Evolutionary conservation across 768 basidiomycete genomes (phyloP).

Genomic region (Podaxis rugospora): DNA sequence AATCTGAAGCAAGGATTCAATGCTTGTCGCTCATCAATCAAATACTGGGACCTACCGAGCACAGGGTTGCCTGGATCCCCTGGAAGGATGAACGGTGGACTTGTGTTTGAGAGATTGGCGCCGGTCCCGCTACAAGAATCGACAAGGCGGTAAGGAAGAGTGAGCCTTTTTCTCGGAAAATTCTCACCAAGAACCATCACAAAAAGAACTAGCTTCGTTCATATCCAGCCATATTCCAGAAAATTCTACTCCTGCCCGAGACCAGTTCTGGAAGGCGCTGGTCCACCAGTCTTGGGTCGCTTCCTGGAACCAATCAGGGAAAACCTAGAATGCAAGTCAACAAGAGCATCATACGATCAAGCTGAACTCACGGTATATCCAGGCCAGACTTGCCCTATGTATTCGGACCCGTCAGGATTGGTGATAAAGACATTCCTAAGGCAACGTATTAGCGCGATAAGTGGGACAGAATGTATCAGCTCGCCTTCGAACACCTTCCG

Average conservation of each 20-base stretch:
- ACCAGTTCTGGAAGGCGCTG: constrained; percentile 27
- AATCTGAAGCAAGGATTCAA: constrained; percentile 28
- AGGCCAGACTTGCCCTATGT: constrained; percentile 76
- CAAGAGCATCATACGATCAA: background rate
- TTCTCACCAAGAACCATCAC: constrained; percentile 30
- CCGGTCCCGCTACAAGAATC: constrained; percentile 44
- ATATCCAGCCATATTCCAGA: constrained; percentile 31
- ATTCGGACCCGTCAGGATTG: constrained; percentile 70
- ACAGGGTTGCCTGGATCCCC: constrained; percentile 50
- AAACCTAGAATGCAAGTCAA: constrained; percentile 16
- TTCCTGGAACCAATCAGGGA: constrained; percentile 28
- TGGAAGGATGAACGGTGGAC: constrained; percentile 51
- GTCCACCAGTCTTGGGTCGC: constrained; percentile 29
- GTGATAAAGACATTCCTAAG: constrained; percentile 68
- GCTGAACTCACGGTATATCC: constrained; percentile 53
- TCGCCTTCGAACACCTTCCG: constrained; percentile 54
- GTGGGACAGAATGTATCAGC: constrained; percentile 13
- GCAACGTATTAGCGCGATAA: background rate
- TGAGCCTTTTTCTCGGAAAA: background rate
- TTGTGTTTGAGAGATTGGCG: constrained; percentile 51
- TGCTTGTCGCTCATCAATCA: background rate
- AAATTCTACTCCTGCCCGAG: constrained; percentile 23
- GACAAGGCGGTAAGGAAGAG: constrained; percentile 4
- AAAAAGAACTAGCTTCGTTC: constrained; percentile 32
- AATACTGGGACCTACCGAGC: constrained; percentile 22